Evolutionary conservation across 495 filamentous ascomycete species (phyloP).

Genomic region (Massariosphaeria phaeospora): DNA sequence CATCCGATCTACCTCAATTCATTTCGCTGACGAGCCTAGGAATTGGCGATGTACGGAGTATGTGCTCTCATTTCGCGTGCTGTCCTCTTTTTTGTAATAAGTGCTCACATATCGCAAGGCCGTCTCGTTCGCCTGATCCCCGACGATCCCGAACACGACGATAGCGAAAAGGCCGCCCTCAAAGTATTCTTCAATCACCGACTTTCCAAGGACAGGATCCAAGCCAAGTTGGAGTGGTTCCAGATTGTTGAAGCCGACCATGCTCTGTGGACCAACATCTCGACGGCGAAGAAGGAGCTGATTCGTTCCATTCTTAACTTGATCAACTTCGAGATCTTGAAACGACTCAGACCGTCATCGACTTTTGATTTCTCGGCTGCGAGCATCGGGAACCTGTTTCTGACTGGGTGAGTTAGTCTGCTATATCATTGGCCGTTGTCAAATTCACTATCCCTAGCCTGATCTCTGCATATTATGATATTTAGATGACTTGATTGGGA

Average conservation of each 20-base stretch:
- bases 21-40: not conserved
- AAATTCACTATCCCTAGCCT: not conserved
- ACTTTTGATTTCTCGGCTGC: slow-evolving; percentile 86
- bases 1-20: not conserved
- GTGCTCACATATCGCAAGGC: not conserved
- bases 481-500: not conserved
- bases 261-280: slow-evolving; percentile 66
- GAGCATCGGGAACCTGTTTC: slow-evolving; percentile 88
- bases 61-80: slow-evolving; percentile 41
- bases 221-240: slow-evolving; percentile 71
- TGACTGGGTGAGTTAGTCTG: slow-evolving; percentile 82
- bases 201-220: slow-evolving; percentile 52
- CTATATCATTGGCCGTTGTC: too few species aligned
- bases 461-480: too few species aligned
- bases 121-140: slow-evolving; percentile 90
- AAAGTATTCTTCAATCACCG: slow-evolving; percentile 82
- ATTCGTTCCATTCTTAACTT: slow-evolving; percentile 86
- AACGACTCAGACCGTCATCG: slow-evolving; percentile 69
- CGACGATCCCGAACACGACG: slow-evolving; percentile 40
- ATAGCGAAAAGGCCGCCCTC: slow-evolving; percentile 65
- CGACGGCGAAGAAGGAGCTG: slow-evolving; percentile 80
- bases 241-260: slow-evolving; percentile 80
- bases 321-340: slow-evolving; percentile 85
- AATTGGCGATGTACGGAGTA: slow-evolving; percentile 87
- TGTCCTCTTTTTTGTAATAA: too few species aligned